Percentiles rank a stretch among this genome's conserved stretches.
These are phyloP conservation scores for peach (Prunus persica) DNA, from an alignment of 306 rosid species.

Conservation along the genomic window DNA sequence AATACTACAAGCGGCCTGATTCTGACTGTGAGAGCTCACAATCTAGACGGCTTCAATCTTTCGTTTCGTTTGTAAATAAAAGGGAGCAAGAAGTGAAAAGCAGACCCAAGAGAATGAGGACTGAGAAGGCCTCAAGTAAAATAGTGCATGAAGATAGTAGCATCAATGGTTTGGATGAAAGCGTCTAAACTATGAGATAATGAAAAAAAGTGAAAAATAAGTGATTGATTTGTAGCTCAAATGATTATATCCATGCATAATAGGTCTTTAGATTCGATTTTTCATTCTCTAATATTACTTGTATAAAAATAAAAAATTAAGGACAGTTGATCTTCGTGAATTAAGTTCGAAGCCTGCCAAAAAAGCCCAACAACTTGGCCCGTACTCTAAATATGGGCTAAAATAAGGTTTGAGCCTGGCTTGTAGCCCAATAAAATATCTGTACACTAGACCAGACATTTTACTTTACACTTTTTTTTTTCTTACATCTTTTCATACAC, in stretches of 20 bases:
- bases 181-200: neutral
- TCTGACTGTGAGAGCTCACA: neutral
- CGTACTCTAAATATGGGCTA: neutral
- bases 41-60: constrained; percentile 1
- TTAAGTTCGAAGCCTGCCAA: too few species aligned
- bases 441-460: too few species aligned
- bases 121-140: constrained; percentile 13
- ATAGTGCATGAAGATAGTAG: constrained; percentile 1
- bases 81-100: constrained; percentile 1
- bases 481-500: neutral
- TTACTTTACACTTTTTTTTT: too few species aligned
- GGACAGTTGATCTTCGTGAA: rapidly evolving
- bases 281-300: too few species aligned
- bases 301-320: too few species aligned
- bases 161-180: constrained; percentile 1
- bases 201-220: too few species aligned
- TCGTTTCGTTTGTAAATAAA: constrained; percentile 13
- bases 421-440: too few species aligned
- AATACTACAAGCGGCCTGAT: constrained; percentile 1
- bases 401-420: neutral
- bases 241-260: too few species aligned
- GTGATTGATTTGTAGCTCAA: too few species aligned
- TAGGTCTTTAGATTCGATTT: too few species aligned
- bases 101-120: constrained; percentile 13
- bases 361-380: too few species aligned